These are phyloP conservation scores for Trypanosoma cruzi DNA, from an alignment of 208 protist species.

Conservation along the genomic window DNA sequence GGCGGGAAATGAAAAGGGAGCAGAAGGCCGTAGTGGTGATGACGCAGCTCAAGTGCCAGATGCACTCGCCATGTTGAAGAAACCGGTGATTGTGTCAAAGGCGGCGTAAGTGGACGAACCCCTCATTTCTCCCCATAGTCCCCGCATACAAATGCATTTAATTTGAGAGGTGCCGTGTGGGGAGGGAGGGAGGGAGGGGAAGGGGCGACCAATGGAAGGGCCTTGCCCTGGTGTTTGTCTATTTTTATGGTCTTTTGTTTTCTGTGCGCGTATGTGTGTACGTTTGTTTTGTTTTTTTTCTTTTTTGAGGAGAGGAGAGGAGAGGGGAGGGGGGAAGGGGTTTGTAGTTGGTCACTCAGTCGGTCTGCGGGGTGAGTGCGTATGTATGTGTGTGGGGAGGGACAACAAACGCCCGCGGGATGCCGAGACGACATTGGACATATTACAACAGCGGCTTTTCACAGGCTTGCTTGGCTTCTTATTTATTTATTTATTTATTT, in stretches of 20 bases:
- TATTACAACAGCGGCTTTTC: no score
- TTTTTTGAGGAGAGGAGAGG: constrained; percentile 2
- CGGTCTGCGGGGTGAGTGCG: not conserved
- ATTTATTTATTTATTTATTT: no score
- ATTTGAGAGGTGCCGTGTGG: no score
- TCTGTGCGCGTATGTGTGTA: not conserved
- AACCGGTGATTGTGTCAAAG: constrained; percentile 61
- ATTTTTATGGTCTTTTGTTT: not conserved
- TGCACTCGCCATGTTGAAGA: constrained; percentile 83
- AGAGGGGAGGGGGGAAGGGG: no score
- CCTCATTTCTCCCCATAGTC: no score
- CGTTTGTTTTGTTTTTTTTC: constrained; percentile 20
- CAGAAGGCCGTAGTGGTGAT: constrained; percentile 3
- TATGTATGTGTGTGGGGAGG: no score
- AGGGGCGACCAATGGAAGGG: not conserved
- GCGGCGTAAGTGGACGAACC: constrained; percentile 13
- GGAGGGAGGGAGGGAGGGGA: not conserved
- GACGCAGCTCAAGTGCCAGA: constrained; percentile 26
- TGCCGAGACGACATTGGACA: no score
- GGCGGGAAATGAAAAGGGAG: not conserved
- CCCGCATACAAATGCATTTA: not conserved
- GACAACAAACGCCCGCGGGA: no score
- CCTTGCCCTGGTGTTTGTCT: no score
- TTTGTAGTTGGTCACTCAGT: not conserved
- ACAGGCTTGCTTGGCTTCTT: no score